Percentiles rank a stretch among this genome's conserved stretches.
These are phyloP conservation scores for Raffaelea arxii DNA, from an alignment of 2,329 filamentous ascomycete genomes.

Conservation along the genomic window DNA sequence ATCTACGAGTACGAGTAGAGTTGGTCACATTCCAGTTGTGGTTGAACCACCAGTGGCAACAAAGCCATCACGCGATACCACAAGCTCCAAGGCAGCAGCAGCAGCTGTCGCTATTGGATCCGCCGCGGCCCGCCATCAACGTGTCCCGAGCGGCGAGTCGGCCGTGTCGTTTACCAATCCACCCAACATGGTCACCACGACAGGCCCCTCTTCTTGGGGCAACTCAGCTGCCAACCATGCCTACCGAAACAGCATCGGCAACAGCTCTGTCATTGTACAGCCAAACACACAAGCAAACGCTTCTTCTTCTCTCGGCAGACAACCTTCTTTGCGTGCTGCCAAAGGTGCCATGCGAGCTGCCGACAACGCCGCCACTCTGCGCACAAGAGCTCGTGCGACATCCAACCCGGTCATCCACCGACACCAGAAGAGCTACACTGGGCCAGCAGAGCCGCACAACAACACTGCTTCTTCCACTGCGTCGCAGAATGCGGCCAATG, in stretches of 20 bases:
- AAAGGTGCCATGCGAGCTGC: slow-evolving; percentile 60
- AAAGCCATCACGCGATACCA: no score
- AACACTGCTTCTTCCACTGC: not conserved
- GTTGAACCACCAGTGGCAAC: no score
- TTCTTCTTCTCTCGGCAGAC: slow-evolving; percentile 39
- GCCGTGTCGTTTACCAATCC: slow-evolving; percentile 10
- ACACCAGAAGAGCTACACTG: slow-evolving; percentile 19
- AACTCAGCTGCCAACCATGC: slow-evolving; percentile 57
- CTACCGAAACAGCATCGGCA: slow-evolving; percentile 22
- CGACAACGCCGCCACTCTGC: slow-evolving; percentile 4
- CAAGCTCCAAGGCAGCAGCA: slow-evolving; percentile 62
- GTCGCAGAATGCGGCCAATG: slow-evolving; percentile 3
- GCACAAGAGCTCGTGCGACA: slow-evolving; percentile 47
- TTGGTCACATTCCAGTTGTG: no score
- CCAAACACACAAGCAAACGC: no score
- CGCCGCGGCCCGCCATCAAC: slow-evolving; percentile 23
- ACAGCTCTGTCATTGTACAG: slow-evolving; percentile 23
- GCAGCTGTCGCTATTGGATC: slow-evolving; percentile 41
- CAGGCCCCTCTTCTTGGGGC: slow-evolving; percentile 44
- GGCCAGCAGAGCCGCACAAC: slow-evolving; percentile 49
- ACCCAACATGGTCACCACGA: slow-evolving; percentile 60
- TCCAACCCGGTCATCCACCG: slow-evolving; percentile 43
- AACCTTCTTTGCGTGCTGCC: slow-evolving; percentile 64
- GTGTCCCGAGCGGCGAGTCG: slow-evolving; percentile 27
- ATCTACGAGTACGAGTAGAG: no score